Conservation (phyloP, 2,329 filamentous ascomycete species). For the Hirsutella rhossiliensis region DNA sequence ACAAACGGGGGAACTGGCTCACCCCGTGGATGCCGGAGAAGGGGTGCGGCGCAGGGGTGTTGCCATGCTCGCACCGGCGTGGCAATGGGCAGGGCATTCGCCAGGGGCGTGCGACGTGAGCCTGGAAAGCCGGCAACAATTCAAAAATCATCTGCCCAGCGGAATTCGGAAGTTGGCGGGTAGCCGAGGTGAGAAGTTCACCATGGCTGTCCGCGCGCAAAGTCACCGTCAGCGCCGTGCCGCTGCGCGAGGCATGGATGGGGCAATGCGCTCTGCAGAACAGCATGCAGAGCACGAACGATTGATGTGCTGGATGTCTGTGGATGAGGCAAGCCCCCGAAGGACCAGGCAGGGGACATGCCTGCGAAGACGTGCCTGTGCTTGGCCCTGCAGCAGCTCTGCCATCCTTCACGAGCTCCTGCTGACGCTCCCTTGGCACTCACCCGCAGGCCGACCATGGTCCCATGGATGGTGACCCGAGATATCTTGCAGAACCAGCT, state of each 20-base stretch:
- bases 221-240: no score
- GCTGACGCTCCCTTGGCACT: background rate
- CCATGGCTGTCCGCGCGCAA: no score
- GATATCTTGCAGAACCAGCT: background rate
- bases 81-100: no score
- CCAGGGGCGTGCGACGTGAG: no score
- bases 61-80: background rate
- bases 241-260: background rate
- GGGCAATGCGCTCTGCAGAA: background rate
- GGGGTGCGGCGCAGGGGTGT: background rate
- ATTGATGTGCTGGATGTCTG: background rate
- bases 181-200: no score
- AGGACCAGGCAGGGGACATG: background rate
- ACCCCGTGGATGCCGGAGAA: background rate
- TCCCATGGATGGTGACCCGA: background rate
- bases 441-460: background rate
- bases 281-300: background rate
- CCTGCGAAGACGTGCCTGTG: background rate
- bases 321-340: background rate
- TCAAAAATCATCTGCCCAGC: no score
- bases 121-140: no score
- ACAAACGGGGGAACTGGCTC: constrained; percentile 2
- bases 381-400: background rate
- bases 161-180: no score
- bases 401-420: background rate